Evolutionary conservation across 768 basidiomycete species (phyloP).

Genomic region (Rhodocollybia butyracea): DNA sequence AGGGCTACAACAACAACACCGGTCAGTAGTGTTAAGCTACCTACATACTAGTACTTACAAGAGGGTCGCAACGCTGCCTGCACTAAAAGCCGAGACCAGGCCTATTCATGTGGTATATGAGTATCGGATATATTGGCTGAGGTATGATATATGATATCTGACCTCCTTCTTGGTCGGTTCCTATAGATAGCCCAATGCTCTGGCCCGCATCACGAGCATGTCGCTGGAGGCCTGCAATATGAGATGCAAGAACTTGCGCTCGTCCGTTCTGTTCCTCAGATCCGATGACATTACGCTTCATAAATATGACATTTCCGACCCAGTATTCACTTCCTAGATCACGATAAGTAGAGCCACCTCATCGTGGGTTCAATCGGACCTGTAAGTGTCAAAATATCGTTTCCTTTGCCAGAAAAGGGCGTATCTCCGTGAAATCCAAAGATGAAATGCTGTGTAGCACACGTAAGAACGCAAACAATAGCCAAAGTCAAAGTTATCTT

Average conservation of each 20-base stretch:
- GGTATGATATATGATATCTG: background rate
- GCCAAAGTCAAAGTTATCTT: background rate
- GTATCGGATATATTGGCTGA: background rate
- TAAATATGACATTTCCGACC: conserved; percentile 65
- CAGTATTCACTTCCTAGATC: too few relatives aligned
- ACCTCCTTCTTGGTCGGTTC: conserved; percentile 78
- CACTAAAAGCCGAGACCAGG: conserved; percentile 66
- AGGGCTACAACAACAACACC: too few relatives aligned
- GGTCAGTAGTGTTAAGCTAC: too few relatives aligned
- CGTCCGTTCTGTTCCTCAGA: background rate
- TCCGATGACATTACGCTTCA: conserved; percentile 67
- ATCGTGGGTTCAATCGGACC: too few relatives aligned
- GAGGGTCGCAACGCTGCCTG: conserved; percentile 55
- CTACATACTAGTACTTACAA: conserved; percentile 49
- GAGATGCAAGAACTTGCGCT: conserved; percentile 32
- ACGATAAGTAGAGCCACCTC: too few relatives aligned
- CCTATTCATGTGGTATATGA: conserved; percentile 31
- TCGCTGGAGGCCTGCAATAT: conserved; percentile 39
- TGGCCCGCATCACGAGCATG: conserved; percentile 60
- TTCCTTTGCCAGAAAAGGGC: conserved; percentile 33
- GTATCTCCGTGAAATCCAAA: conserved; percentile 59
- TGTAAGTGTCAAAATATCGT: conserved; percentile 54
- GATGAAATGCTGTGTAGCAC: conserved; percentile 59
- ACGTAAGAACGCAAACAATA: background rate
- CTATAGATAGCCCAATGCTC: conserved; percentile 53